A percentile compares a stretch with the other conserved stretches of the same genome.
phyloP scores from a whole-genome alignment of 768 basidiomycete species.

The Dioszegia hungarica region DNA sequence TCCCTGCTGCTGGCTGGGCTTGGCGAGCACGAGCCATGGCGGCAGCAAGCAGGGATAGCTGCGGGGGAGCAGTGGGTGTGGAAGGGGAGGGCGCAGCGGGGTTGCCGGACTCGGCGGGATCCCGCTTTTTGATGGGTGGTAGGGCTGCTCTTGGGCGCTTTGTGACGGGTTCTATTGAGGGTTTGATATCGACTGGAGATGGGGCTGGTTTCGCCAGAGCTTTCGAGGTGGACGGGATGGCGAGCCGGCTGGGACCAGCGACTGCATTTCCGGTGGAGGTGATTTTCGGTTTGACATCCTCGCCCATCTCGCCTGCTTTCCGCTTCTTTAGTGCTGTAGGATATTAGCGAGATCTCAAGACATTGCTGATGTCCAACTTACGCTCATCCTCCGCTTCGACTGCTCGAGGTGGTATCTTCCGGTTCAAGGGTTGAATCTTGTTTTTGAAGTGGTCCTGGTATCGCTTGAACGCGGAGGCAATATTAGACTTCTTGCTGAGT shows the following conservation, averaged over 20 bases:
- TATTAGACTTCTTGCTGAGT: not conserved
- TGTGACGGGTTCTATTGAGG: not conserved
- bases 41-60: not conserved
- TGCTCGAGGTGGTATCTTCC: not conserved
- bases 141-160: slow-evolving; percentile 6
- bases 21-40: not conserved
- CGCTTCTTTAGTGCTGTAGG: slow-evolving; percentile 2
- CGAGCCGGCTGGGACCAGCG: not conserved
- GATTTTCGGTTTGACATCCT: not conserved
- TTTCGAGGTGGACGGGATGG: not conserved
- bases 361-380: not conserved
- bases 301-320: not conserved
- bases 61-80: not conserved
- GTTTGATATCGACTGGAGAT: not conserved
- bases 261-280: not conserved
- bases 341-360: not conserved
- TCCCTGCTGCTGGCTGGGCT: not conserved
- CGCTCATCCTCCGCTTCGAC: not conserved
- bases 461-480: slow-evolving; percentile 7
- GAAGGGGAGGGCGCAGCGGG: not conserved
- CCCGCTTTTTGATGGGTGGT: slow-evolving; percentile 17
- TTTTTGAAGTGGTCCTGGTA: slow-evolving; percentile 1
- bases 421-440: not conserved
- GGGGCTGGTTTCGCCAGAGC: no score
- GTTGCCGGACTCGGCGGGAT: not conserved